Percentiles rank a stretch among this genome's conserved stretches.
Conservation (phyloP, 164 flowering plant genomes). For the Piper longum region DNA sequence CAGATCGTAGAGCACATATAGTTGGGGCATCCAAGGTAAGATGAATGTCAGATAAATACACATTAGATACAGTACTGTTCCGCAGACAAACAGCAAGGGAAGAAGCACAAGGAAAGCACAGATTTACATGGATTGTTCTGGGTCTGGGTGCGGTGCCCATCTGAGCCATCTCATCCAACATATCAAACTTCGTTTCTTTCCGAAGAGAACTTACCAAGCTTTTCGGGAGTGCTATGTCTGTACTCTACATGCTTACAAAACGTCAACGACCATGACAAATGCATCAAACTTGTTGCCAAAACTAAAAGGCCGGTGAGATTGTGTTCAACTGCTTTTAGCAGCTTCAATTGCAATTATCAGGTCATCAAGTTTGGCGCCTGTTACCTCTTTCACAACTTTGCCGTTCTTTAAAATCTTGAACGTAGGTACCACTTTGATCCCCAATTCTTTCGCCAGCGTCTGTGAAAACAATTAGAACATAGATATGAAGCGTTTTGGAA, state of each 20-base stretch:
- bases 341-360: slow-evolving; percentile 54
- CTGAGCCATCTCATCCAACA: no score
- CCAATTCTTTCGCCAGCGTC: slow-evolving; percentile 89
- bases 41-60: no score
- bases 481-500: not conserved
- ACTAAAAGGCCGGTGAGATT: not conserved
- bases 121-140: no score
- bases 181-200: no score
- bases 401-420: slow-evolving; percentile 77
- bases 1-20: no score
- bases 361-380: slow-evolving; percentile 79
- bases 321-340: slow-evolving; percentile 32
- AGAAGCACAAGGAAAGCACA: no score
- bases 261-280: not conserved
- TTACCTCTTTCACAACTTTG: slow-evolving; percentile 73
- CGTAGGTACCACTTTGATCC: slow-evolving; percentile 83
- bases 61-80: no score
- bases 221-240: no score
- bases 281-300: not conserved
- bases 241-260: not conserved
- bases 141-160: no score
- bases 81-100: no score
- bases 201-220: not conserved
- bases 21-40: no score
- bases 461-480: slow-evolving; percentile 16